Evolutionary conservation across 352 stramenopile species (phyloP), one percentile per base, ranked within the genome.

Genomic region (Phytophthora sp.): DNA sequence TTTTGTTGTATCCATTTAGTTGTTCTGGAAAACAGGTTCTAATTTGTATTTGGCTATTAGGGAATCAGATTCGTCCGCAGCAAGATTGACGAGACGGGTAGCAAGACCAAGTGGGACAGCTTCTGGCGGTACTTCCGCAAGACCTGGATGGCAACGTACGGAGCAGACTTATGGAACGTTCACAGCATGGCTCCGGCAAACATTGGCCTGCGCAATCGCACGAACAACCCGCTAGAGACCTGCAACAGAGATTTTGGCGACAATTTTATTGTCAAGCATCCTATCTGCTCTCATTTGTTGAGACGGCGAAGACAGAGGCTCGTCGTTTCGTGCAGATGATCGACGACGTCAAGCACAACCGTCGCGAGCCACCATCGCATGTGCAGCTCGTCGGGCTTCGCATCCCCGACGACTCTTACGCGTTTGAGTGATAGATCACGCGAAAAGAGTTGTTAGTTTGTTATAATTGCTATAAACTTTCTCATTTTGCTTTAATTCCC

Each of bases 211-310:
- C n/a, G n/a, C n/a, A n/a, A n/a, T 63, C 52, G 52, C 26, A 60
- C 52, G 1, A 60, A 60, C 11, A 60, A 46, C n/a, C 24, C 38
- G 8, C 16, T 62, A 13, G 54, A 62, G 9, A 13, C 5, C 11
- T 63, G 54, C 27, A 62, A 54, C 33, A 29, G 42, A n/a, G 55
- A n/a, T 4, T 63, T 54, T n/a, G 20, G 55, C 3, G 55, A 63
- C 21, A 3, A 6, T 1, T 63, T 63, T 42, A 16, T 5, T 5
- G 41, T 63, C 1, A 63, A 27, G 9, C 41, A 54, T 30, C 55
- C 55, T 46, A 33, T 13, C 6, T 53, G 20, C 7, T 54, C 8
- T 2, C 41, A 15, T 63, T 63, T 13, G 18, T 54, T 1, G 42
- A 55, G 20, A 45, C 11, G 3, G 30, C 55, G 9, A 54, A 55